Conservation (phyloP, 2,329 filamentous ascomycete species). For the Biscogniauxia marginata region DNA sequence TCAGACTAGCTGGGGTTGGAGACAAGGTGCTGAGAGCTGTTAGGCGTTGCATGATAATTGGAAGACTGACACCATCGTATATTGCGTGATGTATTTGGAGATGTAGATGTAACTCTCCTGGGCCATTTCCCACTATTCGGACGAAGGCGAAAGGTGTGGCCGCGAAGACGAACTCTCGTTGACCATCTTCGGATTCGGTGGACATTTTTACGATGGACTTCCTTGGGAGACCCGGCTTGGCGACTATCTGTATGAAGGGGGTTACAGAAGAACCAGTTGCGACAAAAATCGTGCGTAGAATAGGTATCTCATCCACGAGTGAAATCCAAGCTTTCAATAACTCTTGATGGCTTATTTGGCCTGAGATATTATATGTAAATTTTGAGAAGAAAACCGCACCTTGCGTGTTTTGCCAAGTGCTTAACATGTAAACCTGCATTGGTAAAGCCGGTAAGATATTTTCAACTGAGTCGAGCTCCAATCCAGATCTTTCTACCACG, state of each 20-base stretch:
- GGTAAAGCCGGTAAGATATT: slow-evolving; percentile 66
- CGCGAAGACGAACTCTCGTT: slow-evolving; percentile 22
- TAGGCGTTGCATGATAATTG: slow-evolving; percentile 54
- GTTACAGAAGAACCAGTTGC: slow-evolving; percentile 43
- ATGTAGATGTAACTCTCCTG: slow-evolving; percentile 36
- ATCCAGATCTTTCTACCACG: slow-evolving; percentile 39
- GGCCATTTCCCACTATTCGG: slow-evolving; percentile 9
- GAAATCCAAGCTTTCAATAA: slow-evolving; percentile 61
- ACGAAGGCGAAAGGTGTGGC: slow-evolving; percentile 28
- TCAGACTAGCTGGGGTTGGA: not conserved
- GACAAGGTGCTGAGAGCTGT: slow-evolving; percentile 20
- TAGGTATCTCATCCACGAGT: slow-evolving; percentile 55
- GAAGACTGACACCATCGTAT: slow-evolving; percentile 82
- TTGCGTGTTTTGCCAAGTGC: slow-evolving; percentile 66
- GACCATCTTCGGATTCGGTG: slow-evolving; percentile 17
- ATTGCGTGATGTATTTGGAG: slow-evolving; percentile 79
- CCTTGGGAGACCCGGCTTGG: slow-evolving; percentile 40
- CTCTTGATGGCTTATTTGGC: slow-evolving; percentile 33
- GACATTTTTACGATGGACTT: slow-evolving; percentile 10
- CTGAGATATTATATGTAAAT: slow-evolving; percentile 61
- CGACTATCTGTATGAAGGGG: slow-evolving; percentile 64
- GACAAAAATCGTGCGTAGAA: slow-evolving; percentile 69
- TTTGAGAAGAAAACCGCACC: slow-evolving; percentile 71
- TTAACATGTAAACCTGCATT: slow-evolving; percentile 80
- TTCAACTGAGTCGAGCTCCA: slow-evolving; percentile 50